Evolutionary conservation across 2,329 filamentous ascomycete genomes (phyloP).

Genomic region (Colletotrichum filicis): DNA sequence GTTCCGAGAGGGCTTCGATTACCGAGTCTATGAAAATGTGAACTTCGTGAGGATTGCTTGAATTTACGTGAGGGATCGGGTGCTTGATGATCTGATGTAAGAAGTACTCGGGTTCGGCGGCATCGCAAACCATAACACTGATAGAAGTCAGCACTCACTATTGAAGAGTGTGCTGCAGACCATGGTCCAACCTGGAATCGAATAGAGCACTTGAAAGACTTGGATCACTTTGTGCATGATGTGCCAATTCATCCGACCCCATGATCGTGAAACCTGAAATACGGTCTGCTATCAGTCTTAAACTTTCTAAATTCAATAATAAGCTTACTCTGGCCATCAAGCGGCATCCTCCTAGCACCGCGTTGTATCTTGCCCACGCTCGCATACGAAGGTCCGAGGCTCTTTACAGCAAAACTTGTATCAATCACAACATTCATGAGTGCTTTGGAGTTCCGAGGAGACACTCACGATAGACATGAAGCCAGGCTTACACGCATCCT

Average conservation of each 20-base stretch:
- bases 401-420: background rate
- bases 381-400: background rate
- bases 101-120: slow-evolving; percentile 1
- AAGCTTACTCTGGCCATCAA: background rate
- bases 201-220: background rate
- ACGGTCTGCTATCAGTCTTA: background rate
- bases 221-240: background rate
- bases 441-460: rapidly evolving
- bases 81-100: background rate
- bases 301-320: background rate
- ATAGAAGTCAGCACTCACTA: background rate
- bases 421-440: background rate
- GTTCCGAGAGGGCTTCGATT: background rate
- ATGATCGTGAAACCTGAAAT: background rate
- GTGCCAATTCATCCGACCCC: background rate
- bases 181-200: background rate
- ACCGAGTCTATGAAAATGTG: background rate
- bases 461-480: slow-evolving; percentile 1
- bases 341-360: background rate
- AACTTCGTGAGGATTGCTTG: background rate
- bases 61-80: no score
- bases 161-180: no score
- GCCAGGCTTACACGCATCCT: background rate
- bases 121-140: background rate
- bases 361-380: background rate